Base-by-base conservation (phyloP, 2,329 filamentous ascomycete genomes). In the Daldinia sp. region DNA sequence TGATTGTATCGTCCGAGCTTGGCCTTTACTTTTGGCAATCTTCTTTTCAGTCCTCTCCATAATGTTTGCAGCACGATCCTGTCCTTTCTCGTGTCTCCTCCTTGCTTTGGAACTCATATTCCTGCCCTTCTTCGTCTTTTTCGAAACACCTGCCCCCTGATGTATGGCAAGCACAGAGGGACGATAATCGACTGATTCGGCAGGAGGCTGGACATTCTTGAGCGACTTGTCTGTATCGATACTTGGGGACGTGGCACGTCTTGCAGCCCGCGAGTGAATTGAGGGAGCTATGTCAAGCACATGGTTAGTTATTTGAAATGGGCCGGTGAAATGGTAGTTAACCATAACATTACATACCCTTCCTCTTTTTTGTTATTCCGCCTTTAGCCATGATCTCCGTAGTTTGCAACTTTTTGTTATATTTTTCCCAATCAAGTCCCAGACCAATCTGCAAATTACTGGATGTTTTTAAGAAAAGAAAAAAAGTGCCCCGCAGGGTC, bases 141-240 rank as follows among this genome's bases (percentile, higher is more conserved):
- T 93, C 61, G 82, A 81, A 9, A 95, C 85, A 33, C 93, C 92
- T 18, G 89, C 86, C 1, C 83, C 82, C 76, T 90, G 87, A 72
- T 92, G 90, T 15, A 90, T 88, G 42, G 88, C 88, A 44, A 93
- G 87, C 18, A 93, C 85, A n/a, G 92, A 89, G 30, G 89, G 88
- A 4, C 89, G 87, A 67, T 82, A 78, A 69, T 85, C 81, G 65
- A 81, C 78, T 6, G 83, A 81, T 50, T 85, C 81, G 20, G 79
- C 70, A 1, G 88, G 87, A 10, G 85, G 82, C 67, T 85, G 82
- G 65, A 86, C 80, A 41, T 88, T 82, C 77, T 91, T 91, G 23
- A 92, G 83, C 6, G 90, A 91, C 80, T 92, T 92, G 84, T 93
- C 90, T 48, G 88, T 87, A 80, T 92, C 82, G 79, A 93, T 89